Evolutionary conservation across 192 early-diverging fungal genomes (phyloP).

Genomic region (Podila horticola): DNA sequence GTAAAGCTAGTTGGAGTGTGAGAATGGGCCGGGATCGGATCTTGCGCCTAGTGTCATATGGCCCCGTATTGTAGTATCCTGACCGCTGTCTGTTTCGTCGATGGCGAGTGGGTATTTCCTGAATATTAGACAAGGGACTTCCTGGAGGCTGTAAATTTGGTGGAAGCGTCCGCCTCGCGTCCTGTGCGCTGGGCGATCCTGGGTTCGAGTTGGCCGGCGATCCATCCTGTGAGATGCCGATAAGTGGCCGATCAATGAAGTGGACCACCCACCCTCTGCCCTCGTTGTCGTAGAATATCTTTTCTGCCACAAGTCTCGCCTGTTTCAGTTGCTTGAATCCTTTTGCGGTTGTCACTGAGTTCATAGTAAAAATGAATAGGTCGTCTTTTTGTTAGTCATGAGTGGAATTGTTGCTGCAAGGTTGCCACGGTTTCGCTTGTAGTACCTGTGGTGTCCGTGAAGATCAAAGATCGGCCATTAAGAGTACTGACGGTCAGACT

Average conservation of each 20-base stretch:
- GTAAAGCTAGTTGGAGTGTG: constrained; percentile 25
- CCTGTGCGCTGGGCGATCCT: neutral
- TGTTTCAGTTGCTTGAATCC: constrained; percentile 45
- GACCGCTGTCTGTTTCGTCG: constrained; percentile 14
- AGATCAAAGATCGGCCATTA: constrained; percentile 41
- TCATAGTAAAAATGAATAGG: neutral
- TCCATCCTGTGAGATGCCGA: constrained; percentile 15
- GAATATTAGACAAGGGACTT: neutral
- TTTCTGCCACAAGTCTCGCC: constrained; percentile 40
- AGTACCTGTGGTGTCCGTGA: constrained; percentile 43
- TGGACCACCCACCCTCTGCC: constrained; percentile 43
- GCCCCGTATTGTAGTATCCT: constrained; percentile 5
- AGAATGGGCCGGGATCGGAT: constrained; percentile 12
- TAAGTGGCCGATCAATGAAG: constrained; percentile 44
- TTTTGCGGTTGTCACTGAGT: constrained; percentile 39
- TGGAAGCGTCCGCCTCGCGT: neutral
- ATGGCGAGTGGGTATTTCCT: neutral
- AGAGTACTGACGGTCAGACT: constrained; percentile 19
- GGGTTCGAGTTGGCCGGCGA: constrained; percentile 1
- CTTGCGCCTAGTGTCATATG: constrained; percentile 6
- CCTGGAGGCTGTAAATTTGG: neutral
- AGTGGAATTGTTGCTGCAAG: too few species aligned
- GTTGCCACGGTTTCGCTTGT: neutral
- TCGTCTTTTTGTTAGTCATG: neutral
- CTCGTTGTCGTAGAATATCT: constrained; percentile 48